These are phyloP conservation scores for Cornus suecica DNA, from an alignment of 148 eudicot genomes.

Conservation along the genomic window DNA sequence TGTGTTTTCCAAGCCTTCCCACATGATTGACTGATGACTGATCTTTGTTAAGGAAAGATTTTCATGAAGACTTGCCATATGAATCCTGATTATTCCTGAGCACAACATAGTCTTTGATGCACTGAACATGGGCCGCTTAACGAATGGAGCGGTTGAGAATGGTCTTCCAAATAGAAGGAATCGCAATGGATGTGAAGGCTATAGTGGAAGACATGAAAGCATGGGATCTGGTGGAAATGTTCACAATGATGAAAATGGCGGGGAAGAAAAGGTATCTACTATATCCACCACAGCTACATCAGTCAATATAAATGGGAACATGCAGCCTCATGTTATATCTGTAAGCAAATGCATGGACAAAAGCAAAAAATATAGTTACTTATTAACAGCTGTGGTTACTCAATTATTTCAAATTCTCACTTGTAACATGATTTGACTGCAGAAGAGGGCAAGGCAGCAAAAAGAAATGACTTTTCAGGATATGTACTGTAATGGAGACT, in stretches of 20 bases:
- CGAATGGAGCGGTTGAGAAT: slow-evolving; percentile 30
- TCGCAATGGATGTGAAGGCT: slow-evolving; percentile 13
- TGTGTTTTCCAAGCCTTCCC: not conserved
- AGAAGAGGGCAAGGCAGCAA: slow-evolving; percentile 42
- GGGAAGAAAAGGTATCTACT: slow-evolving; percentile 27
- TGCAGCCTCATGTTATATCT: slow-evolving; percentile 20
- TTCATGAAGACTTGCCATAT: slow-evolving; percentile 19
- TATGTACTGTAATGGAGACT: slow-evolving; percentile 52
- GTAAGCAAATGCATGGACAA: slow-evolving; percentile 20
- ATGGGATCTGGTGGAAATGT: slow-evolving; percentile 27
- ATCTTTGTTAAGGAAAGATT: slow-evolving; percentile 28
- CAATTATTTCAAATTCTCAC: not conserved
- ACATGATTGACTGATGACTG: slow-evolving; percentile 1
- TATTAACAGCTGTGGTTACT: slow-evolving; percentile 5
- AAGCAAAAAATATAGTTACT: not conserved
- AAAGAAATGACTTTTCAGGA: slow-evolving; percentile 71
- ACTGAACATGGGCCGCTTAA: slow-evolving; percentile 28
- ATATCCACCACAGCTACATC: slow-evolving; percentile 15
- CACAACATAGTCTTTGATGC: slow-evolving; percentile 44
- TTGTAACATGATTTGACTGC: slow-evolving; percentile 21
- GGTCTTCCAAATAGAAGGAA: slow-evolving; percentile 27
- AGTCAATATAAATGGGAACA: slow-evolving; percentile 21
- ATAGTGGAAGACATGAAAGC: slow-evolving; percentile 32
- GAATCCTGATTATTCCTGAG: slow-evolving; percentile 17
- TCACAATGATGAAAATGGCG: slow-evolving; percentile 13